phyloP scores from a whole-genome alignment of 352 stramenopile species.

The Pythium guiyangense region DNA sequence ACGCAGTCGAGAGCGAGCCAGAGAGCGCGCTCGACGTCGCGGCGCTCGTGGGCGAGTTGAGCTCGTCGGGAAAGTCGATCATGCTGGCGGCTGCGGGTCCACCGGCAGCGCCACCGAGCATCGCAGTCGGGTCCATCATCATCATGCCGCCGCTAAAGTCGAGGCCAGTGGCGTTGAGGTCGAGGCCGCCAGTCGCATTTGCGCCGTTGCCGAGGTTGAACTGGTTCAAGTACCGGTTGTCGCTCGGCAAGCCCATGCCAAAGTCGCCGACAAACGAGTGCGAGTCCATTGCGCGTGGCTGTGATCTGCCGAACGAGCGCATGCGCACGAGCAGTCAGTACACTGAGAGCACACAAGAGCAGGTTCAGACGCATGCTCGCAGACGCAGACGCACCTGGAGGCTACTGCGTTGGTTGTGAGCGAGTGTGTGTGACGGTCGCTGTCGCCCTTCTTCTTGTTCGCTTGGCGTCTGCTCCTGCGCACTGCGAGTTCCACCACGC shows the following conservation, averaged over 20 bases:
- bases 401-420: too few relatives aligned
- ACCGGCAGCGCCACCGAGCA: conserved; percentile 22
- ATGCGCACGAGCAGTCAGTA: neutral
- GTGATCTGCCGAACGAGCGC: neutral
- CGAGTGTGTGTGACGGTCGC: too few relatives aligned
- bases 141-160: conserved; percentile 72
- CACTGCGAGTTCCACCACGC: too few relatives aligned
- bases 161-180: conserved; percentile 32
- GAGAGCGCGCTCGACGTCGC: conserved; percentile 26
- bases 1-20: conserved; percentile 23
- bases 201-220: conserved; percentile 45
- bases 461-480: too few relatives aligned
- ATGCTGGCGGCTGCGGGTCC: conserved; percentile 35
- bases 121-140: conserved; percentile 52
- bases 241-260: conserved; percentile 49
- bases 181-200: conserved; percentile 21
- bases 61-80: conserved; percentile 84
- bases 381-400: too few relatives aligned
- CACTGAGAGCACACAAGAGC: too few relatives aligned
- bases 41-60: conserved; percentile 65
- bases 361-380: too few relatives aligned
- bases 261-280: conserved; percentile 78
- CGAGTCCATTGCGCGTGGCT: conserved; percentile 63
- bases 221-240: conserved; percentile 76
- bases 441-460: too few relatives aligned